Evolutionary conservation across 345 rosid species (phyloP).

Genomic region (Anastatica hierochuntica): DNA sequence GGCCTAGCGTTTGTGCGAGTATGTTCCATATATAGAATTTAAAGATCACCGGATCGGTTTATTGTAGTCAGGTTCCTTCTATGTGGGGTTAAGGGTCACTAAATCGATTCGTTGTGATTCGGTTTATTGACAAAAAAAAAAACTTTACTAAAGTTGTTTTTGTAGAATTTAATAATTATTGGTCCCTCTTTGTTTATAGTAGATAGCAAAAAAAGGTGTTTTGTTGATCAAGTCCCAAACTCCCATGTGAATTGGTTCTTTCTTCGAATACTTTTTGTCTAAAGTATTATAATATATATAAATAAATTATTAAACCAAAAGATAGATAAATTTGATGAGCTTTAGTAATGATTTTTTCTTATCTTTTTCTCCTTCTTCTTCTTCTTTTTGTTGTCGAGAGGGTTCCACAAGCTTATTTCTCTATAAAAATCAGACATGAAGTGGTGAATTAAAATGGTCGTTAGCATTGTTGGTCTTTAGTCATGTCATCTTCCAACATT

Average conservation of each 20-base stretch:
- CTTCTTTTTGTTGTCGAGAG: background rate
- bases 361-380: no score
- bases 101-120: no score
- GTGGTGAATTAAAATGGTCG: constrained; percentile 1
- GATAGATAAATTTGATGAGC: constrained; percentile 9
- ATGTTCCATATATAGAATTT: no score
- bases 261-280: constrained; percentile 17
- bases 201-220: constrained; percentile 8
- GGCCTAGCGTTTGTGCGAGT: no score
- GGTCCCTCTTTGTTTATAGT: constrained; percentile 3
- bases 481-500: constrained; percentile 10
- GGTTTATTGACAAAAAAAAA: constrained; percentile 15
- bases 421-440: background rate
- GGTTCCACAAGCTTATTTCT: constrained; percentile 2
- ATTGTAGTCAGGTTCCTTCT: constrained; percentile 22
- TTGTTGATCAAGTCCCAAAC: constrained; percentile 12
- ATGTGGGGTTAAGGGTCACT: no score
- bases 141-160: constrained; percentile 16
- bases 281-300: constrained; percentile 4
- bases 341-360: constrained; percentile 18
- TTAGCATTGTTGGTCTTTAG: constrained; percentile 22
- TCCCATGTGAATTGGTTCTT: constrained; percentile 19
- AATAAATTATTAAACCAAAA: no score
- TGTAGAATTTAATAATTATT: constrained; percentile 6
- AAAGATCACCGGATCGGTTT: no score